These are phyloP conservation scores for Leccinellum albellum DNA, from an alignment of 768 basidiomycete genomes.

Conservation along the genomic window DNA sequence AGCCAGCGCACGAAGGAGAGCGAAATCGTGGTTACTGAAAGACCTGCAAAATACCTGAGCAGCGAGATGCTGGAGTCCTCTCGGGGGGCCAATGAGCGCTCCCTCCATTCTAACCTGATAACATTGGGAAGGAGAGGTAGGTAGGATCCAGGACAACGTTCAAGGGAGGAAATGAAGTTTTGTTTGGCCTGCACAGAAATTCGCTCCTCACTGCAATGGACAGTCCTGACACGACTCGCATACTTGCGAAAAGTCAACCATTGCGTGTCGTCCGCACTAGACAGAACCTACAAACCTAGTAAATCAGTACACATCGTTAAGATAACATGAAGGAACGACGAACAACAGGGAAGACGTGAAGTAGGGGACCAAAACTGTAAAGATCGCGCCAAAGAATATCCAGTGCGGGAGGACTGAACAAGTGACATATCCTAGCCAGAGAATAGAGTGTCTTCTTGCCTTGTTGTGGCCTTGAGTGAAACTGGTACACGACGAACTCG, in stretches of 20 bases:
- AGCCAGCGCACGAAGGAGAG: slow-evolving; percentile 14
- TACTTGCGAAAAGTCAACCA: slow-evolving; percentile 22
- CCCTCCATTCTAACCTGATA: slow-evolving; percentile 14
- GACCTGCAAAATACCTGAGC: slow-evolving; percentile 10
- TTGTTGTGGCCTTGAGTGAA: neutral
- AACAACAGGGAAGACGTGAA: slow-evolving; percentile 5
- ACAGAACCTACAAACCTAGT: neutral
- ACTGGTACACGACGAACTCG: neutral
- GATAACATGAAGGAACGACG: neutral
- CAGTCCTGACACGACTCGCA: slow-evolving; percentile 18
- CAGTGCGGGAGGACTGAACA: slow-evolving; percentile 13
- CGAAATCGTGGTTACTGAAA: slow-evolving; percentile 9
- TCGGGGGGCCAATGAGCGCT: neutral
- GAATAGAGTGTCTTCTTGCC: slow-evolving; percentile 6
- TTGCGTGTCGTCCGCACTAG: slow-evolving; percentile 5
- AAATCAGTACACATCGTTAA: neutral
- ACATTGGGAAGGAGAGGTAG: slow-evolving; percentile 24
- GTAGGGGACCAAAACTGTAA: slow-evolving; percentile 7
- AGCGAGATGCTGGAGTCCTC: slow-evolving; percentile 11
- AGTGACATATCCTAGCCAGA: slow-evolving; percentile 12
- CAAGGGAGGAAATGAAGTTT: slow-evolving; percentile 8
- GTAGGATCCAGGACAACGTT: slow-evolving; percentile 6
- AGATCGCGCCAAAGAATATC: slow-evolving; percentile 14
- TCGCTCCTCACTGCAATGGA: slow-evolving; percentile 3
- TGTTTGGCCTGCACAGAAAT: neutral